Evolutionary conservation across 768 basidiomycete species (phyloP).

Genomic region (Russula lepida): DNA sequence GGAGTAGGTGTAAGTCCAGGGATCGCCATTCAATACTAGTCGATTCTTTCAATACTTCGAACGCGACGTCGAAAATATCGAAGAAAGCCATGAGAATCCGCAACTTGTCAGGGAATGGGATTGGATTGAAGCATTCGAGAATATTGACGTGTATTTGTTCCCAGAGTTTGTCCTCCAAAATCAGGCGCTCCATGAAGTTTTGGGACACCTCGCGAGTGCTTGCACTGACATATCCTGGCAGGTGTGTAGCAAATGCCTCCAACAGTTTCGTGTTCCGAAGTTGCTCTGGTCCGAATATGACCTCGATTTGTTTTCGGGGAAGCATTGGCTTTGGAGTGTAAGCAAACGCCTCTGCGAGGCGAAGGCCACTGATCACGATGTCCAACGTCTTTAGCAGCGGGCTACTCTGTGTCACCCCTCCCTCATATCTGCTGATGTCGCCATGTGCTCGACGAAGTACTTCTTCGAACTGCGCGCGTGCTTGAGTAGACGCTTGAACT

Average conservation of each 20-base stretch:
- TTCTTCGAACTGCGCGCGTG: neutral
- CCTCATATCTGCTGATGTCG: neutral
- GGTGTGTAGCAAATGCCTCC: neutral
- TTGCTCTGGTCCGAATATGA: neutral
- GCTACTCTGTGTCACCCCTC: neutral
- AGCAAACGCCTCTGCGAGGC: neutral
- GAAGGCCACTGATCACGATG: neutral
- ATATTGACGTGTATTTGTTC: neutral
- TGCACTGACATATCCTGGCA: neutral
- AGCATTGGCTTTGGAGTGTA: neutral
- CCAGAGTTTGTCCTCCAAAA: neutral
- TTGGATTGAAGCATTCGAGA: neutral
- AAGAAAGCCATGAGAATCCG: neutral
- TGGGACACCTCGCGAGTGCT: neutral
- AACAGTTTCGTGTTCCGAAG: neutral
- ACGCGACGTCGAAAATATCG: neutral
- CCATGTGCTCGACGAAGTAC: neutral
- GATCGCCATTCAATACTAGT: neutral
- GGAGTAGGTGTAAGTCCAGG: neutral
- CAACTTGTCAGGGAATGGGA: neutral
- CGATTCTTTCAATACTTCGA: neutral
- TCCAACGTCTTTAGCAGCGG: neutral
- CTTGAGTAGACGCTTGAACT: neutral
- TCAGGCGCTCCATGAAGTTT: neutral
- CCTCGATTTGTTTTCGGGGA: neutral